A percentile compares a stretch with the other conserved stretches of the same genome.
Evolutionary conservation across 208 protist species (phyloP).

Genomic region (Balamuthia mandrillaris): DNA sequence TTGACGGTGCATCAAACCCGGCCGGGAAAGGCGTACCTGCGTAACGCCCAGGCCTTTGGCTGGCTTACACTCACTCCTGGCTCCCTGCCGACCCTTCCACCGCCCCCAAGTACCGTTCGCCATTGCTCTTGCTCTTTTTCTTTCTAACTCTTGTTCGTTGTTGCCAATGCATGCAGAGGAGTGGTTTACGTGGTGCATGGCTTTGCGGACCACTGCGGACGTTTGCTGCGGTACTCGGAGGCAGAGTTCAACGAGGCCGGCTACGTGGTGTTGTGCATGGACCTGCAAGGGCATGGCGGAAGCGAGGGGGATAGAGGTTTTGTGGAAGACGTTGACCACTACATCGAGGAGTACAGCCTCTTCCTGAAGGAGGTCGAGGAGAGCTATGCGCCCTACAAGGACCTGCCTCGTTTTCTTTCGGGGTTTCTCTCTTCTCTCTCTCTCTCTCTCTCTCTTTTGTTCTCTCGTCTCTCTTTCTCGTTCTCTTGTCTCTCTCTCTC

Average conservation of each 20-base stretch:
- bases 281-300: conserved; percentile 1
- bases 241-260: neutral
- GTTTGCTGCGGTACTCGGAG: neutral
- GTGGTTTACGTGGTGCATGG: neutral
- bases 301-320: conserved; percentile 13
- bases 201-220: conserved; percentile 14
- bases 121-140: neutral
- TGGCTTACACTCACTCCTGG: neutral
- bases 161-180: no score
- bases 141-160: neutral
- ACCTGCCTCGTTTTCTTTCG: conserved; percentile 4
- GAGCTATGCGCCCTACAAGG: neutral
- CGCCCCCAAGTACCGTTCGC: neutral
- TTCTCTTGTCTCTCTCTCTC: neutral
- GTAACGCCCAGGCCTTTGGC: conserved; percentile 14
- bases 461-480: neutral
- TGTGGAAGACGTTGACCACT: neutral
- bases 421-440: neutral
- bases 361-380: neutral
- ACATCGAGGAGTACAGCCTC: neutral
- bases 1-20: no score
- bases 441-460: no score
- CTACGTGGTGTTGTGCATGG: conserved; percentile 4
- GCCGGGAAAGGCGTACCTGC: no score
- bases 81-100: neutral